Conservation (phyloP, 371 early-diverging fungal genomes). For the Mortierella sp. region DNA sequence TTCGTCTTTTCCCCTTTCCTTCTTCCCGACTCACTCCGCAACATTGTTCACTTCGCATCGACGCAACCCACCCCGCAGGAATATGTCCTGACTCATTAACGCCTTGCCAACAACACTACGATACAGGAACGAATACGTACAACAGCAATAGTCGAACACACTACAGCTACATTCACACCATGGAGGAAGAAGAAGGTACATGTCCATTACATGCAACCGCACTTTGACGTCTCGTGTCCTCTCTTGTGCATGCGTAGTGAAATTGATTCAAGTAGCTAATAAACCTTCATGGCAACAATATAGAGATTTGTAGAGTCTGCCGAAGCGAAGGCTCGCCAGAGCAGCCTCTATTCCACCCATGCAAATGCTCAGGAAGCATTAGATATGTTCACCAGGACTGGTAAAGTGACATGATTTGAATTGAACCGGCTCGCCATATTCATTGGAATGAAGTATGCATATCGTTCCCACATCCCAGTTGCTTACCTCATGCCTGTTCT, state of each 20-base stretch:
- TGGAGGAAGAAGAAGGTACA: constrained; percentile 34
- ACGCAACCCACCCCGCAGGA: background rate
- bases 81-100: constrained; percentile 22
- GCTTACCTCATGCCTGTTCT: background rate
- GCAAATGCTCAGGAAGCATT: constrained; percentile 96
- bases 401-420: constrained; percentile 54
- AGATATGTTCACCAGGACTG: constrained; percentile 92
- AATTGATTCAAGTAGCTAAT: background rate
- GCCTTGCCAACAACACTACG: background rate
- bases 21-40: background rate
- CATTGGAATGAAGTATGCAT: no score
- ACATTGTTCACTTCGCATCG: background rate
- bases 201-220: background rate
- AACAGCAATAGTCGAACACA: background rate
- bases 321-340: constrained; percentile 83
- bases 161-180: background rate
- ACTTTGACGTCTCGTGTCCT: background rate
- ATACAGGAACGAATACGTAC: background rate
- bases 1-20: background rate
- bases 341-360: constrained; percentile 92
- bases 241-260: background rate
- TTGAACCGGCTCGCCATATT: background rate
- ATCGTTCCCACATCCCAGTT: background rate
- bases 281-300: background rate
- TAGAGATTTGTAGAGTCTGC: constrained; percentile 93